Evolutionary conservation across 768 basidiomycete genomes (phyloP).

Genomic region (Boletus fagicola): DNA sequence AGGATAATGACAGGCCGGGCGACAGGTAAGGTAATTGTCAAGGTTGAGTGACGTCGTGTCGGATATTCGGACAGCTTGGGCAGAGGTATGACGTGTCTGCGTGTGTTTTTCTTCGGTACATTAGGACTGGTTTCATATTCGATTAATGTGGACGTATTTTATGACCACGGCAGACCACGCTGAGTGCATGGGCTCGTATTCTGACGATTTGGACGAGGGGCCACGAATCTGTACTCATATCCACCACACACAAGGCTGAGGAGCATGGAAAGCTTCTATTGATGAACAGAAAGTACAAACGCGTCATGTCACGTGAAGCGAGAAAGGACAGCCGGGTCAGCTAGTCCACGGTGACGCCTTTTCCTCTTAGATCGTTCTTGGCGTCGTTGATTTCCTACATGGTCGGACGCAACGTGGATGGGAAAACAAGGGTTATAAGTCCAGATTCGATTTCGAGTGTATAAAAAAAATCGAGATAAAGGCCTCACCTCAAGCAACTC

Average conservation of each 20-base stretch:
- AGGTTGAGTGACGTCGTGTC: constrained; percentile 33
- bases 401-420: background rate
- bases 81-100: background rate
- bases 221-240: background rate
- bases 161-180: background rate
- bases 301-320: background rate
- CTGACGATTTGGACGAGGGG: background rate
- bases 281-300: background rate
- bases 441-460: background rate
- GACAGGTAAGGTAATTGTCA: constrained; percentile 66
- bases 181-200: background rate
- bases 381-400: constrained; percentile 59
- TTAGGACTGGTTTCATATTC: background rate
- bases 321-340: background rate
- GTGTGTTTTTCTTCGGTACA: background rate
- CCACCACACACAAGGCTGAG: background rate
- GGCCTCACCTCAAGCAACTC: constrained; percentile 54
- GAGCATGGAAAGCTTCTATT: background rate
- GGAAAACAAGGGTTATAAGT: background rate
- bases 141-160: background rate
- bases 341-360: constrained; percentile 61
- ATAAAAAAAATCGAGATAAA: background rate
- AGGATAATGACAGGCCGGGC: constrained; percentile 53
- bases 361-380: constrained; percentile 55
- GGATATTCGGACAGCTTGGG: background rate